Evolutionary conservation across 169 alveolate genomes (phyloP).

Genomic region (Eimeria praecox): DNA sequence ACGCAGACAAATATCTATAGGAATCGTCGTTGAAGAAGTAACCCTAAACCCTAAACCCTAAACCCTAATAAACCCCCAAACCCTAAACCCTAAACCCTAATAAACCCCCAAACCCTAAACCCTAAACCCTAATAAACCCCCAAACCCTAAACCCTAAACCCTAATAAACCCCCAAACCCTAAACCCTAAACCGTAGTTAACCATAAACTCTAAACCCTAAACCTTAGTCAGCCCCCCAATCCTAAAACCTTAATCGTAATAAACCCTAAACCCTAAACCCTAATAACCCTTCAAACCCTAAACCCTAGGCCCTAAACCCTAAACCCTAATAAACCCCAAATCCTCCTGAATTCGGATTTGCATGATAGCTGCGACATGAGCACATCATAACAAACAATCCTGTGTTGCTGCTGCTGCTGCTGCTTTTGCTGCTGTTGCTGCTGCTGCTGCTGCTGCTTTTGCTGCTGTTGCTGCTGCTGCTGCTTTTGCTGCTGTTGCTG

Average conservation of each 20-base stretch:
- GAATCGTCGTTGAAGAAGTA: conserved; percentile 48
- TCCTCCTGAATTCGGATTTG: too few relatives aligned
- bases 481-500: not conserved
- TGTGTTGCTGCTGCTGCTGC: too few relatives aligned
- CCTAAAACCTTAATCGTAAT: too few relatives aligned
- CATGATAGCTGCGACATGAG: too few relatives aligned
- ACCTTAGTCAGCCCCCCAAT: too few relatives aligned
- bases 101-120: conserved; percentile 6
- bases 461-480: not conserved
- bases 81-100: conserved; percentile 14
- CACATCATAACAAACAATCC: not conserved
- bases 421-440: too few relatives aligned
- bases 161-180: too few relatives aligned
- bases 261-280: not conserved
- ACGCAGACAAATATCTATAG: conserved; percentile 45
- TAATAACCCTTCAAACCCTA: too few relatives aligned
- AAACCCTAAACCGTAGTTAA: too few relatives aligned
- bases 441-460: not conserved
- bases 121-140: not conserved
- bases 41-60: conserved; percentile 39
- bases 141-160: not conserved
- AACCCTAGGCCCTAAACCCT: not conserved
- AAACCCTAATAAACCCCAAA: too few relatives aligned
- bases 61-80: conserved; percentile 1
- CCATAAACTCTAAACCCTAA: not conserved